A percentile compares a stretch with the other conserved stretches of the same genome.
Conservation (phyloP, 148 eudicot genomes). For the Amaranthus hypochondriacus region DNA sequence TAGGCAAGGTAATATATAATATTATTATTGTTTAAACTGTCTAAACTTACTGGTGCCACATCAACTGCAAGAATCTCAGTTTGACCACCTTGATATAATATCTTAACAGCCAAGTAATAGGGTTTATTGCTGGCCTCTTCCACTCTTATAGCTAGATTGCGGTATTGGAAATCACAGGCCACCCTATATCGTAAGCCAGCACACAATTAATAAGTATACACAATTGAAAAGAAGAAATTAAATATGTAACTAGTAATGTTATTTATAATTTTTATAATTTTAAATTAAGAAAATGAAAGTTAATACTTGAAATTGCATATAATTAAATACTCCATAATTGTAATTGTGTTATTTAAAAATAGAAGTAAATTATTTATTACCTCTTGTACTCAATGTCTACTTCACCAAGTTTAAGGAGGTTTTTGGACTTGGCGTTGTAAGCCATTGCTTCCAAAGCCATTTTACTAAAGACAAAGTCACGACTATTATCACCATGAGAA, state of each 20-base stretch:
- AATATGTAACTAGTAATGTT: no score
- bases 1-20: no score
- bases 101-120: slow-evolving; percentile 47
- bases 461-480: slow-evolving; percentile 59
- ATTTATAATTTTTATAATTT: no score
- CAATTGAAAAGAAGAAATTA: no score
- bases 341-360: neutral
- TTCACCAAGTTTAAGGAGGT: slow-evolving; percentile 42
- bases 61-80: slow-evolving; percentile 55
- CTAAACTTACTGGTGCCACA: slow-evolving; percentile 41
- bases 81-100: slow-evolving; percentile 75
- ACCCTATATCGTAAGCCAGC: slow-evolving; percentile 4
- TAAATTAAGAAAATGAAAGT: no score
- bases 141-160: slow-evolving; percentile 49
- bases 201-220: no score
- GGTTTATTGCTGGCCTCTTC: slow-evolving; percentile 56
- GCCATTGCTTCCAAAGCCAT: slow-evolving; percentile 65
- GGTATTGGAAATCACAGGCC: slow-evolving; percentile 40
- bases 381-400: slow-evolving; percentile 43
- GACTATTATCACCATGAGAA: slow-evolving; percentile 36
- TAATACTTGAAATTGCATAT: no score
- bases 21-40: neutral
- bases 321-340: no score
- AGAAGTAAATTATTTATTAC: slow-evolving; percentile 18
- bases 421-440: slow-evolving; percentile 39